A percentile compares a stretch with the other conserved stretches of the same genome.
These are phyloP conservation scores for Pseudevernia furfuracea DNA, from an alignment of 495 filamentous ascomycete species.

Conservation along the genomic window DNA sequence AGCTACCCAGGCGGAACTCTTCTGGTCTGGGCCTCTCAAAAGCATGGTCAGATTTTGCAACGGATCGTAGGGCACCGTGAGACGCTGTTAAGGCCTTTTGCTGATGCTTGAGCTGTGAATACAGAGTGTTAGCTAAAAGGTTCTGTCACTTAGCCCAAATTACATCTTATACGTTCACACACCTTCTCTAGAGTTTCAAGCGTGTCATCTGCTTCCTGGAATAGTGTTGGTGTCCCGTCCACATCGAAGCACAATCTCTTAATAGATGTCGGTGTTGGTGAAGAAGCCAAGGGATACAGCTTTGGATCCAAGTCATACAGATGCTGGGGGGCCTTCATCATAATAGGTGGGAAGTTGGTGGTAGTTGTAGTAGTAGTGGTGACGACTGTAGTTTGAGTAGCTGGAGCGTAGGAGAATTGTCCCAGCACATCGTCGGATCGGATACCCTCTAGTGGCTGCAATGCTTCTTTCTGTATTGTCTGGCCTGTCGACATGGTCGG, in stretches of 20 bases:
- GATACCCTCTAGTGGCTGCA: conserved; percentile 16
- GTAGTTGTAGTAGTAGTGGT: conserved; percentile 95
- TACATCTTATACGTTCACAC: conserved; percentile 26
- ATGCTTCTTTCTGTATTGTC: conserved; percentile 23
- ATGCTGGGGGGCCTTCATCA: conserved; percentile 66
- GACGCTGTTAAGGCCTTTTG: conserved; percentile 44
- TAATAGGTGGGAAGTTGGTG: conserved; percentile 73
- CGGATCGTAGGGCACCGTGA: conserved; percentile 49
- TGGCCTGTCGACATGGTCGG: conserved; percentile 3
- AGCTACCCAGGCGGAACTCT: background rate
- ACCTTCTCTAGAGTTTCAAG: conserved; percentile 50
- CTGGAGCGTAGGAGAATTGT: conserved; percentile 62
- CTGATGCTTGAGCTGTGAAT: conserved; percentile 42
- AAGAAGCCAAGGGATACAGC: conserved; percentile 77
- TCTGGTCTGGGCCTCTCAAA: conserved; percentile 23
- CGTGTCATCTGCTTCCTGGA: conserved; percentile 60
- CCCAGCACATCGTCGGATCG: conserved; percentile 40
- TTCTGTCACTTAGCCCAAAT: background rate
- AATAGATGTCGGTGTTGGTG: conserved; percentile 69
- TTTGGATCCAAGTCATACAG: conserved; percentile 73
- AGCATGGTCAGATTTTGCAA: conserved; percentile 30
- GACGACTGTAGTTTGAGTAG: conserved; percentile 68
- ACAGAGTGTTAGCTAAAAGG: conserved; percentile 21
- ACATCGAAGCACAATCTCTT: conserved; percentile 66
- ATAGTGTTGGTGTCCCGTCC: conserved; percentile 54